Evolutionary conservation across 2,329 filamentous ascomycete genomes (phyloP).

Genomic region (Monosporascus sp.): DNA sequence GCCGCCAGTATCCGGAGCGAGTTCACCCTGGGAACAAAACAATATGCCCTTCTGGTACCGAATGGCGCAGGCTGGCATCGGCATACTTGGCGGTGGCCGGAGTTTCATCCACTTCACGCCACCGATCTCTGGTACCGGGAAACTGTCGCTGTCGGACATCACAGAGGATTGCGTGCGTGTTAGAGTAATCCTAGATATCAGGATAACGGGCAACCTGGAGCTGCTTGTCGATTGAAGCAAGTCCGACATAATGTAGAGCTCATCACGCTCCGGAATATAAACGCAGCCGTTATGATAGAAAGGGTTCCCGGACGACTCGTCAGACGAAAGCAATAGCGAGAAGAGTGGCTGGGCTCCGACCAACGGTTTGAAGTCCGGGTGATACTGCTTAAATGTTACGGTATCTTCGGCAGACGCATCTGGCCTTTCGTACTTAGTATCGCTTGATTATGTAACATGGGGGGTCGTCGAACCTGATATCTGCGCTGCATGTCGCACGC

Average conservation of each 20-base stretch:
- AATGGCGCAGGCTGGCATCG: conserved; percentile 38
- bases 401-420: conserved; percentile 3
- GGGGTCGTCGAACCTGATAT: not conserved
- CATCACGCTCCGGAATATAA: conserved; percentile 33
- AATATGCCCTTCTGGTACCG: conserved; percentile 37
- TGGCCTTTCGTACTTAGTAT: not conserved
- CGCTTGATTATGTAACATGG: not conserved
- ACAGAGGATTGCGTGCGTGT: conserved; percentile 2
- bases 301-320: conserved; percentile 34
- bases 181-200: conserved; percentile 38
- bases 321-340: conserved; percentile 38
- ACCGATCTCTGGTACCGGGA: conserved; percentile 14
- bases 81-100: conserved; percentile 36
- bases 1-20: conserved; percentile 17
- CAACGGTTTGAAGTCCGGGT: conserved; percentile 29
- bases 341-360: conserved; percentile 29
- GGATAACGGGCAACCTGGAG: conserved; percentile 34
- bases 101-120: conserved; percentile 36
- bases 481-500: not conserved
- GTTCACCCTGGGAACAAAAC: conserved; percentile 37
- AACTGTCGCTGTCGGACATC: not conserved
- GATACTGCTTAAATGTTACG: conserved; percentile 33
- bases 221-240: conserved; percentile 33
- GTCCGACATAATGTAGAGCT: conserved; percentile 42
- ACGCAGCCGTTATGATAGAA: conserved; percentile 44